These are phyloP conservation scores for Pulveroboletus sp. DNA, from an alignment of 768 basidiomycete species.

Conservation along the genomic window DNA sequence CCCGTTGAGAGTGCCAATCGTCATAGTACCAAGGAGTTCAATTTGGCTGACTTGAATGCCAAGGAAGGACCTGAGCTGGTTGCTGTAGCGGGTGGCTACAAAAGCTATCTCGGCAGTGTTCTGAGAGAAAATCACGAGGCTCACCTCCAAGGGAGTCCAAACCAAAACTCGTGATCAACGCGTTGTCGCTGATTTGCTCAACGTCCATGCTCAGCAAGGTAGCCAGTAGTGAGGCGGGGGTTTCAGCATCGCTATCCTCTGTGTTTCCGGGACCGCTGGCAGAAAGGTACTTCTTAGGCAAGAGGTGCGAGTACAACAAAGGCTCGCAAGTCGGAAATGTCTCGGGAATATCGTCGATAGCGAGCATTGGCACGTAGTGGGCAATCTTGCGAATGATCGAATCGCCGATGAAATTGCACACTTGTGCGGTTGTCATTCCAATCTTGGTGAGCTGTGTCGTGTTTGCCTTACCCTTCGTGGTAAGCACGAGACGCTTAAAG, in stretches of 20 bases:
- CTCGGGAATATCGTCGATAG: constrained; percentile 22
- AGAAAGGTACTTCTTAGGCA: constrained; percentile 22
- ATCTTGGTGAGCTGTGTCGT: constrained; percentile 29
- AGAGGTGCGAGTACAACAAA: constrained; percentile 24
- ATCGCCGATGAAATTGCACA: constrained; percentile 32
- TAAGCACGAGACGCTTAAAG: constrained; percentile 30
- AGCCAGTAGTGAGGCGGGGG: constrained; percentile 26
- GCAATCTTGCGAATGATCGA: constrained; percentile 27
- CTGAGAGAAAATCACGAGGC: neutral
- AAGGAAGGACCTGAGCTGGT: constrained; percentile 26
- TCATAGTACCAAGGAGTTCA: constrained; percentile 24
- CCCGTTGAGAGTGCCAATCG: constrained; percentile 23
- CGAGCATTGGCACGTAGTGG: constrained; percentile 30
- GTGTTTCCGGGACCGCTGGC: constrained; percentile 7
- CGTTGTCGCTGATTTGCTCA: constrained; percentile 29
- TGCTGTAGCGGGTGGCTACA: constrained; percentile 30
- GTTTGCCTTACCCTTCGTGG: constrained; percentile 27
- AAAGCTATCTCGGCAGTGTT: neutral
- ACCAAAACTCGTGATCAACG: constrained; percentile 28
- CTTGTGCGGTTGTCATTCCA: constrained; percentile 31
- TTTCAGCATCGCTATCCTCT: constrained; percentile 14
- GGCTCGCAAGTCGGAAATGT: constrained; percentile 27
- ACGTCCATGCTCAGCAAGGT: constrained; percentile 22
- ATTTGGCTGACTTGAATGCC: constrained; percentile 25
- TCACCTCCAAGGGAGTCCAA: constrained; percentile 26